phyloP scores from a whole-genome alignment of 805 yeast species.

The Huiozyma sinensis region DNA sequence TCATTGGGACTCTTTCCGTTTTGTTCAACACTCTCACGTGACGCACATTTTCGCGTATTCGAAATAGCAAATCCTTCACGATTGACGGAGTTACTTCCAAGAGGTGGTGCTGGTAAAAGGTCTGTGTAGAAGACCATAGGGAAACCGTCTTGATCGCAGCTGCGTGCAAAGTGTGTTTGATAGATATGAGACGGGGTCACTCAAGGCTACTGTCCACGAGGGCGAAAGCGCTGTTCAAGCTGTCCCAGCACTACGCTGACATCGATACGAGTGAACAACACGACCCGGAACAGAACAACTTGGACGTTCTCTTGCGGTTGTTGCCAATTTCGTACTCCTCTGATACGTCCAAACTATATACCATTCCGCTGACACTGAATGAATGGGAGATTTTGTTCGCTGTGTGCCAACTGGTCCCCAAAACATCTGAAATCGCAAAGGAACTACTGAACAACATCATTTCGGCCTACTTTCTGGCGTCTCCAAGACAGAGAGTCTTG shows the following conservation, averaged over 20 bases:
- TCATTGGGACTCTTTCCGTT: too few relatives aligned
- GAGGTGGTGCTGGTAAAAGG: too few relatives aligned
- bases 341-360: constrained; percentile 17
- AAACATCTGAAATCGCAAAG: constrained; percentile 30
- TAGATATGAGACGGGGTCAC: neutral
- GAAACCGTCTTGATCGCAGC: too few relatives aligned
- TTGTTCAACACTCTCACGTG: too few relatives aligned
- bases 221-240: constrained; percentile 17
- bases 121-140: too few relatives aligned
- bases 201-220: constrained; percentile 8
- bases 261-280: neutral
- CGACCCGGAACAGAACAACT: neutral
- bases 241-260: constrained; percentile 5
- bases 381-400: constrained; percentile 48
- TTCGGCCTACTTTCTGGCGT: constrained; percentile 37
- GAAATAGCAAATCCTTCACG: too few relatives aligned
- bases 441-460: constrained; percentile 33
- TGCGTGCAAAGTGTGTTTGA: too few relatives aligned
- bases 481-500: constrained; percentile 41
- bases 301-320: constrained; percentile 15
- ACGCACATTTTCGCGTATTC: too few relatives aligned
- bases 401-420: constrained; percentile 32
- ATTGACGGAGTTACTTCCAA: too few relatives aligned
- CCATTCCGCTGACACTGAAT: constrained; percentile 37
- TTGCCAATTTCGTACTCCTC: constrained; percentile 23